Percentiles rank a stretch among this genome's conserved stretches.
Evolutionary conservation across 1,139 yeast species (phyloP).

Genomic region (Waltiozyma sp.): DNA sequence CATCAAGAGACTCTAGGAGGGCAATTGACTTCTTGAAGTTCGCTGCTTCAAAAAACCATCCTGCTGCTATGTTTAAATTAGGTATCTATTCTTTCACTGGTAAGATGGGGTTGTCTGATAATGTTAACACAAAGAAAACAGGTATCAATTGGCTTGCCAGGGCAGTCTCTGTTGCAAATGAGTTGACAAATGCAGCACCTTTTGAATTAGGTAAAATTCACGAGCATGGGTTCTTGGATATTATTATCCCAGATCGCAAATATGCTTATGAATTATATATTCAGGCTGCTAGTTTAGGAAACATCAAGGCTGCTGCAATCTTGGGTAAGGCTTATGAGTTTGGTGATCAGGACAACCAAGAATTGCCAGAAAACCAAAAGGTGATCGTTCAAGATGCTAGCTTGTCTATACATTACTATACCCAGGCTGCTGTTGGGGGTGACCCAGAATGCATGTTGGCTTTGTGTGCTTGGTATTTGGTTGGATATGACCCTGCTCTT

Average conservation of each 20-base stretch:
- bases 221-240: constrained; percentile 75
- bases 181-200: constrained; percentile 84
- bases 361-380: not conserved
- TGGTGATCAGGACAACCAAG: constrained; percentile 37
- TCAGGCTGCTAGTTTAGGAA: constrained; percentile 85
- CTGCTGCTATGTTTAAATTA: constrained; percentile 89
- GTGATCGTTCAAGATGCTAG: constrained; percentile 75
- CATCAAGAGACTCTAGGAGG: constrained; percentile 78
- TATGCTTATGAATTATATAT: constrained; percentile 83
- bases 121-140: constrained; percentile 60
- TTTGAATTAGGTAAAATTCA: constrained; percentile 83
- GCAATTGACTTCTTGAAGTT: constrained; percentile 75
- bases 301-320: constrained; percentile 65
- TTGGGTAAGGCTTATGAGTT: constrained; percentile 79
- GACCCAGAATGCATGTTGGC: constrained; percentile 88
- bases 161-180: constrained; percentile 77
- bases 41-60: constrained; percentile 87
- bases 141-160: constrained; percentile 92
- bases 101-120: constrained; percentile 69
- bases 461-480: constrained; percentile 92
- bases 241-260: constrained; percentile 70
- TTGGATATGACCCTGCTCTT: constrained; percentile 77
- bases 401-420: constrained; percentile 83
- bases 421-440: constrained; percentile 82
- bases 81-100: constrained; percentile 81